Evolutionary conservation across 768 basidiomycete genomes (phyloP).

Genomic region (Russula brevipes): DNA sequence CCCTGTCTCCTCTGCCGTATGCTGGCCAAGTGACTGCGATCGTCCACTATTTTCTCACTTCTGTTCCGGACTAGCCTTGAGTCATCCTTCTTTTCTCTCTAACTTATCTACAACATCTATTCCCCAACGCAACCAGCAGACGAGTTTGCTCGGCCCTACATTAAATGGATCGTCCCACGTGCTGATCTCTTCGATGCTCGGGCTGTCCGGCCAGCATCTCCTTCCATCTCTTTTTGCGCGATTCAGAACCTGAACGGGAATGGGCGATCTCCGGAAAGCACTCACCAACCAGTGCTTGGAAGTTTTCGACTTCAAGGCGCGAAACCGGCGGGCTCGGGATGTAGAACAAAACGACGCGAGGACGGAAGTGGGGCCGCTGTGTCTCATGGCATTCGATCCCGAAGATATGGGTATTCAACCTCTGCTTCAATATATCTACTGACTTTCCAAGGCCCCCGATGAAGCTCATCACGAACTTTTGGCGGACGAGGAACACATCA

Average conservation of each 20-base stretch:
- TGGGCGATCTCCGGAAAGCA: background rate
- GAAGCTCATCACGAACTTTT: background rate
- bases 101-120: background rate
- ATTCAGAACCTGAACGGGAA: background rate
- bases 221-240: background rate
- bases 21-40: too few relatives aligned
- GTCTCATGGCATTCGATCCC: too few relatives aligned
- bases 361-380: too few relatives aligned
- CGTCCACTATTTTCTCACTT: background rate
- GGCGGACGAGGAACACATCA: slow-evolving; percentile 9
- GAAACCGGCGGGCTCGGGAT: too few relatives aligned
- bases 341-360: too few relatives aligned
- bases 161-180: background rate
- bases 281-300: background rate
- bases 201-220: background rate
- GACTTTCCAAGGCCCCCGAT: background rate
- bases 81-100: background rate
- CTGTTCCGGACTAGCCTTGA: background rate
- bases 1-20: background rate
- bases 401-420: too few relatives aligned
- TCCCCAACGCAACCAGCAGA: background rate
- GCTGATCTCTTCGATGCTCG: background rate
- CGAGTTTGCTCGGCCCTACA: too few relatives aligned
- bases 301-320: background rate
- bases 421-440: too few relatives aligned